These are phyloP conservation scores for Xylaria arbuscula DNA, from an alignment of 2,329 filamentous ascomycete species.

Conservation along the genomic window DNA sequence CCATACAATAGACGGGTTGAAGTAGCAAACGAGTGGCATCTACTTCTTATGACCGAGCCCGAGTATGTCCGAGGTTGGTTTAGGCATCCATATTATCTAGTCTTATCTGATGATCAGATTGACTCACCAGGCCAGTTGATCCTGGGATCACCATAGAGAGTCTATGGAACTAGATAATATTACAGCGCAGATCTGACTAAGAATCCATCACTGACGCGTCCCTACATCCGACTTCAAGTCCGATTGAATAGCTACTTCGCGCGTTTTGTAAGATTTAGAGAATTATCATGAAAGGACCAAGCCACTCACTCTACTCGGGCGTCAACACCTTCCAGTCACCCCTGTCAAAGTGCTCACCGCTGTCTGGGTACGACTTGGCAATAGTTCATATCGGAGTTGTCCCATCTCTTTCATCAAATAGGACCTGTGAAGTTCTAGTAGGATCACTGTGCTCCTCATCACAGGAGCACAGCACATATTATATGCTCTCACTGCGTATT, in stretches of 20 bases:
- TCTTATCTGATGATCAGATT: slow-evolving; percentile 33
- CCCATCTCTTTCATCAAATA: too few species aligned
- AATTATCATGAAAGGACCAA: background rate
- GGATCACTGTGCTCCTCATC: background rate
- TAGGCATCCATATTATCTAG: slow-evolving; percentile 22
- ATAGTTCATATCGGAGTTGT: too few species aligned
- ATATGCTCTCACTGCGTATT: background rate
- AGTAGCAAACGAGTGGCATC: background rate
- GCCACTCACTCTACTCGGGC: background rate
- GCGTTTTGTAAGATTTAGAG: background rate
- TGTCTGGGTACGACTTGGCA: too few species aligned
- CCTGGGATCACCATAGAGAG: background rate
- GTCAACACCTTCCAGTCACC: background rate
- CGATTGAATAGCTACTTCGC: background rate
- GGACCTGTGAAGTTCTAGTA: too few species aligned
- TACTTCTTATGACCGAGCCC: slow-evolving; percentile 27
- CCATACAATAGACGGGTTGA: background rate
- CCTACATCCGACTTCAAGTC: background rate
- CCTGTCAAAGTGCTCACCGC: too few species aligned
- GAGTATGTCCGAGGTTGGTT: slow-evolving; percentile 32
- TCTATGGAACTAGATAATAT: background rate
- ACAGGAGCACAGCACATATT: background rate
- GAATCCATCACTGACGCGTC: slow-evolving; percentile 6
- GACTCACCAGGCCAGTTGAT: background rate
- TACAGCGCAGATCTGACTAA: background rate